Base-by-base conservation (phyloP, 176 grass and related monocot genomes). In the Oryza officinalis region DNA sequence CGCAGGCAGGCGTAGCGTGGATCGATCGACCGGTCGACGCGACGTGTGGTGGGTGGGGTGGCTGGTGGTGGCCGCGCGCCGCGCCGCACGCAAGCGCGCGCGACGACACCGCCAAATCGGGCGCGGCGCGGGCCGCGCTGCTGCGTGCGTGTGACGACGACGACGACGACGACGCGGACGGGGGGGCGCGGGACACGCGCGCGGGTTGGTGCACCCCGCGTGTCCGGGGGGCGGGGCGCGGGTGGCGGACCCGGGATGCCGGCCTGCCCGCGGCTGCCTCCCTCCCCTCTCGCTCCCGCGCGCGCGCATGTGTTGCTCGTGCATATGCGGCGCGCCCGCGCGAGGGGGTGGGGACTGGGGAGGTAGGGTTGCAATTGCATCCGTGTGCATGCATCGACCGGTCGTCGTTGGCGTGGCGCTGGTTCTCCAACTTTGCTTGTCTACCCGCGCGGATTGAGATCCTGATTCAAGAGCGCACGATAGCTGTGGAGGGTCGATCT, bases 231-330 rank as follows among this genome's bases (percentile, higher is more conserved):
- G 83, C 65, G 74, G 74, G 43, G 43, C 41, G 70, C 70, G 12
- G 23, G 30, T 32, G 5, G 27, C 20, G 7, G 70, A 46, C 46
- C 32, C 22, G 30, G 35, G 31, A 4, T 23, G 22, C 25, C 27
- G 28, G 12, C 68, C 37, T 71, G 68, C 68, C 69, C 1, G 28
- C 32, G 10, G 33, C 35, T 70, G 67, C 67, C 35, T 4, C 33
- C 17, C 14, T 15, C 3, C 0, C 5, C 33, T 5, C 32, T 32
- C 32, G 32, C 30, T 5, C 1, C 3, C 20, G 4, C 27, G 28
- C 63, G 47, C 59, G 6, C 31, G 66, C 84, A 73, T 74, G 77
- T 43, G 69, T 57, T 67, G 69, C 60, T 69, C 77, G 13, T 86
- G 84, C 27, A 10, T 11, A 38, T 38, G 37, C 37, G 37, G 37